Base-by-base conservation (phyloP, 2,329 filamentous ascomycete species). In the Aspergillus cejpii region DNA sequence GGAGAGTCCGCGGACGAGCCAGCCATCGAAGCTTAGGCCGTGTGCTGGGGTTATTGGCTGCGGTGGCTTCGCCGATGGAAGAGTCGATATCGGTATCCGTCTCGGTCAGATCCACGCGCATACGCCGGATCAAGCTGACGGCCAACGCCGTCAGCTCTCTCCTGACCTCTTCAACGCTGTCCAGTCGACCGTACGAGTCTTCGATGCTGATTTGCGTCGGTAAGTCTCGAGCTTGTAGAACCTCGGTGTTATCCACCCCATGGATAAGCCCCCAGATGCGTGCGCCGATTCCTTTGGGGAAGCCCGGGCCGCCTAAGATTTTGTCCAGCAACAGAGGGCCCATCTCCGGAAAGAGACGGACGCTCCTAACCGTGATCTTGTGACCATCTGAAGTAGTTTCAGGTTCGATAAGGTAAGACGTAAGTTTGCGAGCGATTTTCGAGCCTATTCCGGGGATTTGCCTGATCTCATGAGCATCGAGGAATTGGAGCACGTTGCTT, bases 201-300 rank as follows among this genome's bases (percentile, higher is more conserved):
- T 97, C 91, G 51, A 97, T 92, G 64, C 87, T 92, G 61, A 97
- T 94, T 65, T 96, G 90, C 1, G 80, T 81, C 0, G 91, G 91
- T 1, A 94, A 67, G 36, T 81, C 78, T 54, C 79, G 79, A 1
- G 81, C 84, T 50, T 81, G 75, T 39, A 81, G 80, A 14, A 97
- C 88, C 47, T 87, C 81, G 0, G 77, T 74, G 41, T 81, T 70
- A 62, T 97, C 91, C 21, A 88, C 74, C 5, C 90, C 91, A 62
- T 96, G 84, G 2, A 97, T 69, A 5, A 95, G 72, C 14, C 72
- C 74, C 88, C 88, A 97, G 2, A 89, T 70, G 54, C 80, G 84
- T 26, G 71, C 63, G 1, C 88, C 87, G 41, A 89, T 80, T 21
- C 84, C 86, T 54, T 78, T 80, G 46, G 85, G 80, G 2, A 80